Evolutionary conservation across 331 rosid genomes (phyloP).

Genomic region (Pyrus hybrid): DNA sequence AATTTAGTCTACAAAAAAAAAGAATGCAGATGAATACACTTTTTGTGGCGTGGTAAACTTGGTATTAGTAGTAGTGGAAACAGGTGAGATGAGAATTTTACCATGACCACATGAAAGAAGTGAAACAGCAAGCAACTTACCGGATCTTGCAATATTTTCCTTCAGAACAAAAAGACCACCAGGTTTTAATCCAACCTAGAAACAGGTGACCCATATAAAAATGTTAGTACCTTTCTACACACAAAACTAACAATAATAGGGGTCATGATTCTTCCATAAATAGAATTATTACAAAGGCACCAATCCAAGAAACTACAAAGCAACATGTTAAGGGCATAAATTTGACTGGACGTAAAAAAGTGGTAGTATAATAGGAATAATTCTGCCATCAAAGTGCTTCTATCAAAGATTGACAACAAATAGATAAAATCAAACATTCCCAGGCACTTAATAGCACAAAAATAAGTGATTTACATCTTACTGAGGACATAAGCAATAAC

Average conservation of each 20-base stretch:
- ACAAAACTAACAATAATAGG: neutral
- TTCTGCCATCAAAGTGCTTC: neutral
- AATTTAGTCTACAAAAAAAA: neutral
- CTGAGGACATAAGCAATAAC: neutral
- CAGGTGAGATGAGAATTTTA: constrained; percentile 11
- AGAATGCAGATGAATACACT: neutral
- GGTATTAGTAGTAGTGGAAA: neutral
- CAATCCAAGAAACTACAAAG: neutral
- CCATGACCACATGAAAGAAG: constrained; percentile 3
- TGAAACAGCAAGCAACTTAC: constrained; percentile 28
- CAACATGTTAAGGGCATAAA: neutral
- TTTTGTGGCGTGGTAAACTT: neutral
- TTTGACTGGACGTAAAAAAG: neutral
- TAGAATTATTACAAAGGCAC: neutral
- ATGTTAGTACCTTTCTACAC: neutral
- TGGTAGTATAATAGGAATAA: neutral
- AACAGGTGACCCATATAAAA: neutral
- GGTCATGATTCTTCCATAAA: too few species aligned
- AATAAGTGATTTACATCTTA: neutral
- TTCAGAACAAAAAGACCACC: constrained; percentile 78
- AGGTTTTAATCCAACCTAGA: constrained; percentile 75
- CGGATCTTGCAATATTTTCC: constrained; percentile 86
- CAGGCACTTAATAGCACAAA: neutral
- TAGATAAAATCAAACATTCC: neutral
- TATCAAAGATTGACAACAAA: neutral